Evolutionary conservation across 176 grass and related monocot species (phyloP).

Genomic region (Hyparrhenia diplandra): DNA sequence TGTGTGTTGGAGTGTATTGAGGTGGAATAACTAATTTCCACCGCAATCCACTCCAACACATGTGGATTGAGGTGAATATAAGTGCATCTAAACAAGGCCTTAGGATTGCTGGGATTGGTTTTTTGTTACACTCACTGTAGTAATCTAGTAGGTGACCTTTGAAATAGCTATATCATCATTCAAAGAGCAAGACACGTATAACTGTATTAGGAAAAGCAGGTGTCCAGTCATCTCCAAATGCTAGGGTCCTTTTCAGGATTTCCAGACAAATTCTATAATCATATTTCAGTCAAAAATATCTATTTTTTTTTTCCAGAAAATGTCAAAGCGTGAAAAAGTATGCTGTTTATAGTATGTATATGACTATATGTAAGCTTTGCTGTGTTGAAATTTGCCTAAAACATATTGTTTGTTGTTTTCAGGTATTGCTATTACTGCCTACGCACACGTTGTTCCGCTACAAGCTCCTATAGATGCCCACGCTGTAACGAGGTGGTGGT

Average conservation of each 20-base stretch:
- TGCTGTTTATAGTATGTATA: background rate
- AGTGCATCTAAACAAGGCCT: no score
- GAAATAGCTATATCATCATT: background rate
- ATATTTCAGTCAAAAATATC: background rate
- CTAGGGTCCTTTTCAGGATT: background rate
- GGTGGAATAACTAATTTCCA: no score
- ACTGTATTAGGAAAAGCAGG: background rate
- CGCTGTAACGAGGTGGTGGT: slow-evolving; percentile 63
- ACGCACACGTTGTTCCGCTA: slow-evolving; percentile 57
- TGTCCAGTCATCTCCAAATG: background rate
- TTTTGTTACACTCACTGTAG: background rate
- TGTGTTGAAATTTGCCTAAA: background rate
- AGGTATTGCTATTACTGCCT: slow-evolving; percentile 98
- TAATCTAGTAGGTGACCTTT: background rate
- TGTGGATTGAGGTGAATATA: no score
- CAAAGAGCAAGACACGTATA: background rate
- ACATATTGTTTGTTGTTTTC: slow-evolving; percentile 14
- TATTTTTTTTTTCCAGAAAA: background rate
- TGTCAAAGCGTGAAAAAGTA: background rate
- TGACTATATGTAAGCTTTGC: no score
- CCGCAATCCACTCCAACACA: no score
- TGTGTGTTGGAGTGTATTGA: no score
- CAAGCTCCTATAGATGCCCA: slow-evolving; percentile 58
- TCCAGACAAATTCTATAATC: background rate
- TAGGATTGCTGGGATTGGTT: background rate